Conservation (phyloP, 164 flowering plant species). For the Tetracentron sinense region DNA sequence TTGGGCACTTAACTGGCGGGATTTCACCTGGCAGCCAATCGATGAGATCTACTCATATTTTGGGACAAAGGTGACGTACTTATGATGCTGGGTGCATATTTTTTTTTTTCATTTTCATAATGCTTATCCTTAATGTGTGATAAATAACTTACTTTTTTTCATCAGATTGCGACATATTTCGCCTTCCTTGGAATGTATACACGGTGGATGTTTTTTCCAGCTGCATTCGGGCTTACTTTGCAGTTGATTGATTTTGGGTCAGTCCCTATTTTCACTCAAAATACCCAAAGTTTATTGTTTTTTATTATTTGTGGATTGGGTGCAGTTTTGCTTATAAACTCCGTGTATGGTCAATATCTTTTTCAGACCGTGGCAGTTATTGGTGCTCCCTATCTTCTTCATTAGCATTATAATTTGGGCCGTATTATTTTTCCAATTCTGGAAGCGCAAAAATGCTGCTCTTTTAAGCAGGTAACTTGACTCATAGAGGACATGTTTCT, state of each 20-base stretch:
- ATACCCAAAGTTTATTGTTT: background rate
- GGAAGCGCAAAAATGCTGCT: conserved; percentile 94
- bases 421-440: conserved; percentile 81
- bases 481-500: background rate
- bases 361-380: conserved; percentile 62
- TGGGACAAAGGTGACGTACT: conserved; percentile 68
- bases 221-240: conserved; percentile 57
- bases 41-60: conserved; percentile 83
- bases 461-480: conserved; percentile 66
- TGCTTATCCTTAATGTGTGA: background rate
- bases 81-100: conserved; percentile 5
- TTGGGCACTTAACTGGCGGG: conserved; percentile 87
- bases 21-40: conserved; percentile 75
- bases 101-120: background rate
- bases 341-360: conserved; percentile 9
- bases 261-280: conserved; percentile 4
- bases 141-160: conserved; percentile 1
- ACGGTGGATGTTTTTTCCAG: conserved; percentile 86
- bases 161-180: conserved; percentile 83
- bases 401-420: conserved; percentile 71
- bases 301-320: no score
- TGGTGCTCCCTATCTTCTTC: conserved; percentile 74
- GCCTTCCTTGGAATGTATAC: conserved; percentile 94
- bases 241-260: conserved; percentile 83
- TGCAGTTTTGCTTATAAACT: conserved; percentile 3